These are phyloP conservation scores for Irineochytrium annulatum DNA, from an alignment of 192 early-diverging fungal genomes.

Conservation along the genomic window DNA sequence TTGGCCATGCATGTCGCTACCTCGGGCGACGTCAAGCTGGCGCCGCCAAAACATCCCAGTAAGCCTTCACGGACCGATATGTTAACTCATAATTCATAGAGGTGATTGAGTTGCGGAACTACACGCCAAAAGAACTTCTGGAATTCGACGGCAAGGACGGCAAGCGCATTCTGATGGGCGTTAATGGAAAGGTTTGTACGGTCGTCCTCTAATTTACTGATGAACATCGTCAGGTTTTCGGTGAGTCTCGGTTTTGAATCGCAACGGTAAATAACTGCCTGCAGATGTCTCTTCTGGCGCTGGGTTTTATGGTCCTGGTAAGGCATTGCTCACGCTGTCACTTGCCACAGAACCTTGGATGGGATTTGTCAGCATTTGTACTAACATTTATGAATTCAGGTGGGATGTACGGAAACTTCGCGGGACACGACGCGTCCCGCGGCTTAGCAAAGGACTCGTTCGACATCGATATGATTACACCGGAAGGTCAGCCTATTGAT, in stretches of 20 bases:
- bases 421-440: slow-evolving; percentile 91
- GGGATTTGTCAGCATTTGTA: not conserved
- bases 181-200: slow-evolving; percentile 84
- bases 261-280: no score
- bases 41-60: slow-evolving; percentile 30
- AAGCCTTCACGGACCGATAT: not conserved
- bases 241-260: no score
- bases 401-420: slow-evolving; percentile 94
- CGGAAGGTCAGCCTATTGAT: slow-evolving; percentile 73
- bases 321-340: not conserved
- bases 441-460: slow-evolving; percentile 88
- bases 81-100: slow-evolving; percentile 34
- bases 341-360: not conserved
- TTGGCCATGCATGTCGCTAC: slow-evolving; percentile 27
- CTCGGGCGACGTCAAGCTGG: slow-evolving; percentile 19
- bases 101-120: slow-evolving; percentile 65
- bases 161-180: slow-evolving; percentile 68
- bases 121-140: slow-evolving; percentile 70
- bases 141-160: slow-evolving; percentile 62
- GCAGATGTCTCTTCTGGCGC: slow-evolving; percentile 74
- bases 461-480: slow-evolving; percentile 65
- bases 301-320: slow-evolving; percentile 89
- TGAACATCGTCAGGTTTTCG: no score
- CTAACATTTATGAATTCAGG: slow-evolving; percentile 32
- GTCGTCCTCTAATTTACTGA: no score